Evolutionary conservation across 1,284 basidiomycete genomes (phyloP), one percentile per base, ranked within the genome.

Genomic region (Chalciporus sp.): DNA sequence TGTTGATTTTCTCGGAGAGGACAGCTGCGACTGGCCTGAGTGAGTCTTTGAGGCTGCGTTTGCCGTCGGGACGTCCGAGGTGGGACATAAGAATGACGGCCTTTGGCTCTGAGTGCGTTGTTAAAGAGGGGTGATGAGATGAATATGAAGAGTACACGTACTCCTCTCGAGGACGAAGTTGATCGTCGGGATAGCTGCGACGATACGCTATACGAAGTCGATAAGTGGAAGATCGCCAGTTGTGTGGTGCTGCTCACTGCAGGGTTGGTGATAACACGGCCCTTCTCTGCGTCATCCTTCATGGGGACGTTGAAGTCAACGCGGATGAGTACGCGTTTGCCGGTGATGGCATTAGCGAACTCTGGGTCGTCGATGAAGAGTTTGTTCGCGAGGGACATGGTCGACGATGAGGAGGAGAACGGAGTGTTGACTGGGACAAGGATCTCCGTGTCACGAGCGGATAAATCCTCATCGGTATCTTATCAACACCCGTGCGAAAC

Each of bases 261-360:
- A 62, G 94, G 91, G 81, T 98, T 99, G 52, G 96, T 97, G 81
- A 99, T 96, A 73, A 88, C 87, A 53, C 88, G 87, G 60, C 88
- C 88, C 68, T 88, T 82, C 20, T 48, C 20, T 0, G 62, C 52
- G 28, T 56, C 52, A 53, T 65, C 66, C 7, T 67, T 65, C 76
- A 93, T 86, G 61, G 96, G 96, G 62, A 99, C 96, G 77, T 99
- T 99, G 80, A 99, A 99, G 83, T 99, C 97, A 66, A 98, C 93
- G 61, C 94, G 90, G 72, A 97, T 94, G 66, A 98, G 88, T 69
- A 98, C 95, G 63, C 92, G 91, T 76, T 93, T 95, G 72, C 80
- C 91, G 68, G 86, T 86, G 79, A 98, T 88, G 66, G 91, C 85
- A 20, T 47, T 28, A 12, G 67, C 64, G 14, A 66, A 65, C 9